Evolutionary conservation across 1,284 basidiomycete species (phyloP).

Genomic region (Cerioporus squamosus): DNA sequence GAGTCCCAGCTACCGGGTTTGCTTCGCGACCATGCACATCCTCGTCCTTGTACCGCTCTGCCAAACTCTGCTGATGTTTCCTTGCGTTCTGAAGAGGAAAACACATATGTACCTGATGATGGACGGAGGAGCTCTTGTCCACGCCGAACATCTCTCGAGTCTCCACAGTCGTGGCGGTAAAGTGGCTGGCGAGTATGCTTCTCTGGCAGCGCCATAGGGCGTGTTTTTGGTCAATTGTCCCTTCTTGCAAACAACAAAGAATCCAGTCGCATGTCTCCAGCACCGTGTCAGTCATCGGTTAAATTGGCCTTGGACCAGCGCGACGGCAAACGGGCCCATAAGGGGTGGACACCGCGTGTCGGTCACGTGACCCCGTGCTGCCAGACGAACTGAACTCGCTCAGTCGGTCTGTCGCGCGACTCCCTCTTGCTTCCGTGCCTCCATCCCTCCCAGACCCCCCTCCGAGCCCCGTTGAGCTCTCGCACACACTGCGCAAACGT

Average conservation of each 20-base stretch:
- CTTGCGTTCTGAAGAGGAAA: too few species aligned
- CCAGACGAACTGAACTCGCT: constrained; percentile 12
- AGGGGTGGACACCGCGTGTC: constrained; percentile 30
- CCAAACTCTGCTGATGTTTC: too few species aligned
- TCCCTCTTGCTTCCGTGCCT: constrained; percentile 12
- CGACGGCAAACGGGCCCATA: constrained; percentile 17
- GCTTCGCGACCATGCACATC: neutral
- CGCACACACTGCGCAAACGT: neutral
- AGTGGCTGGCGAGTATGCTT: neutral
- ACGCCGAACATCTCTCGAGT: neutral
- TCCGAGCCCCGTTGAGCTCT: constrained; percentile 4
- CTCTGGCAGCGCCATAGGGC: too few species aligned
- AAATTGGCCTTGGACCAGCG: neutral
- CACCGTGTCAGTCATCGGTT: neutral
- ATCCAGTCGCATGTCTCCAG: too few species aligned
- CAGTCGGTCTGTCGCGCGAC: neutral
- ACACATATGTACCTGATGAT: too few species aligned
- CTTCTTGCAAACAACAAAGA: too few species aligned
- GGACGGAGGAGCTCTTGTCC: too few species aligned
- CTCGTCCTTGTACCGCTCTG: neutral
- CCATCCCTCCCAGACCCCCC: constrained; percentile 13
- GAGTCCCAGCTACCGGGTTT: too few species aligned
- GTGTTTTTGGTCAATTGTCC: too few species aligned
- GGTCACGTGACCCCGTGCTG: constrained; percentile 35
- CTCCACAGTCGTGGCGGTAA: constrained; percentile 9